phyloP scores from a whole-genome alignment of 1,139 yeast species.

The Debaryomycetaceae sp. region DNA sequence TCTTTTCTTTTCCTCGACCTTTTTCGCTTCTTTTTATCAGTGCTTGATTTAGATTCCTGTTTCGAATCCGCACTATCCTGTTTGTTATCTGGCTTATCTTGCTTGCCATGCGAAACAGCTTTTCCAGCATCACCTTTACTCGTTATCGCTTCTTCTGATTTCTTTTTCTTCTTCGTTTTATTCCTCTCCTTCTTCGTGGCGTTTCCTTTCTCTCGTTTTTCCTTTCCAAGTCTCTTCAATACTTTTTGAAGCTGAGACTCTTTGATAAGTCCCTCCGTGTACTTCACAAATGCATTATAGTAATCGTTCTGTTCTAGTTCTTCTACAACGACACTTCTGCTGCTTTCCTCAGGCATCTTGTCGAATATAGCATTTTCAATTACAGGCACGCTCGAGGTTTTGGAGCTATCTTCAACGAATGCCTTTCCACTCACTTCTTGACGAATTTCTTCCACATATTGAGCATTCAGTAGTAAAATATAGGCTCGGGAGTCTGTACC shows the following conservation, averaged over 20 bases:
- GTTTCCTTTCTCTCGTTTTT: constrained; percentile 7
- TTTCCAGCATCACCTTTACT: constrained; percentile 1
- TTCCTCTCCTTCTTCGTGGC: constrained; percentile 6
- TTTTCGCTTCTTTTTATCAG: constrained; percentile 1
- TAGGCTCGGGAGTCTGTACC: constrained; percentile 31
- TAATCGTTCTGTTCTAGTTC: constrained; percentile 8
- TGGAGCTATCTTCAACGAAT: constrained; percentile 18
- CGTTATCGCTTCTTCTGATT: constrained; percentile 1
- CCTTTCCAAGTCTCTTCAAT: constrained; percentile 8
- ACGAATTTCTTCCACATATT: constrained; percentile 13
- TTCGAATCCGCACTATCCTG: constrained; percentile 1
- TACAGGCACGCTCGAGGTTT: constrained; percentile 23
- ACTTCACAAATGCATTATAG: constrained; percentile 12
- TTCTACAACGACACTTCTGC: background rate
- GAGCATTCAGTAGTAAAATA: constrained; percentile 16
- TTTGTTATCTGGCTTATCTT: constrained; percentile 2
- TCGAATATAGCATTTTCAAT: constrained; percentile 22
- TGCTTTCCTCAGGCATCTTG: constrained; percentile 18
- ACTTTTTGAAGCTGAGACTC: constrained; percentile 13
- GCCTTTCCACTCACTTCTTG: constrained; percentile 16
- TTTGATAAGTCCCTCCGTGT: constrained; percentile 12
- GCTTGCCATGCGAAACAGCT: constrained; percentile 3
- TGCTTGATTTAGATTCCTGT: constrained; percentile 1
- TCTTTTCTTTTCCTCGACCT: constrained; percentile 1
- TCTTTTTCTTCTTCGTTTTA: constrained; percentile 1